Evolutionary conservation across 495 filamentous ascomycete species (phyloP), one percentile per base, ranked within the genome.

Genomic region (Lasiosphaeriaceae sp.): DNA sequence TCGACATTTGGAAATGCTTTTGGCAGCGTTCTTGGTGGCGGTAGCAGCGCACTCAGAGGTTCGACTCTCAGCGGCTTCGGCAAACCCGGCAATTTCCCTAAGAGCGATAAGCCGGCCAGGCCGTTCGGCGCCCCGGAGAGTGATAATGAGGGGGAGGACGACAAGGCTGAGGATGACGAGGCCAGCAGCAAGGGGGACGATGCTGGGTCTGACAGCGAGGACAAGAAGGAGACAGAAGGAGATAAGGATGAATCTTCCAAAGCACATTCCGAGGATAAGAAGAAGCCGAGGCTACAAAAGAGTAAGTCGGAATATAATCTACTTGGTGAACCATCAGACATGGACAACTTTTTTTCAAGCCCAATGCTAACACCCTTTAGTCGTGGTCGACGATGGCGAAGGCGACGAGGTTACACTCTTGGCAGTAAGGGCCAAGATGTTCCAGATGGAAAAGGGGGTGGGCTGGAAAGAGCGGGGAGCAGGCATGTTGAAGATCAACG

Each of bases 381-480:
- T 78, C 62, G 70, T 71, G 35, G 68, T 82, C 20, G 74, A 83
- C 45, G 78, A 83, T 55, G 88, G 91, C 35, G 87, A 94, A 63
- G 87, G 87, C 31, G 87, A 86, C 39, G 92, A 96, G 63, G 86
- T 73, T 69, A 69, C 93, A 77, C 71, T 81, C 63, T 45, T 89
- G 64, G 77, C 88, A 78, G 66, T 80, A 4, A 73, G 80, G 9
- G 87, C 87, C 19, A 95, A 92, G 73, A 80, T 96, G 29, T 96
- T 84, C 72, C 70, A 83, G 46, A 88, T 90, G 61, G 75, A 83
- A 54, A 87, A 86, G 59, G 78, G 79, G n/a, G 65, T 61, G 22
- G 69, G 72, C 16, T 96, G 92, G 92, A 90, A 90, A 64, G 92
- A 96, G 71, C 83, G 91, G 22, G 92, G 92, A 19, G 78, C 85